Conservation (phyloP, 257 asterid genomes). For the Ophiorrhiza pumila region DNA sequence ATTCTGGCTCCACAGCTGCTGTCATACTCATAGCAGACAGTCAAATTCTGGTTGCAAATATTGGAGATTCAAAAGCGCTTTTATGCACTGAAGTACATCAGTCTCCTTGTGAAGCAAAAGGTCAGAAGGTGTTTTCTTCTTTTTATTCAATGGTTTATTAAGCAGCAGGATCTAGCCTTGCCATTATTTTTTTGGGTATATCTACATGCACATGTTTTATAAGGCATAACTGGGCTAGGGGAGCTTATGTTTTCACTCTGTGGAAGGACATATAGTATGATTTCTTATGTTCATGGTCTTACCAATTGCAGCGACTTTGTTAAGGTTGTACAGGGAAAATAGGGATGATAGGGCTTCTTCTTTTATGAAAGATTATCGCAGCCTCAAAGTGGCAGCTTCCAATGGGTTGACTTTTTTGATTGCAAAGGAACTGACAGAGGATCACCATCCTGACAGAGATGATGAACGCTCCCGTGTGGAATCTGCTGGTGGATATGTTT, state of each 20-base stretch:
- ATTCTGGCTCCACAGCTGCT: constrained; percentile 90
- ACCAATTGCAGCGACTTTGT: constrained; percentile 66
- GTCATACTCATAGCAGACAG: constrained; percentile 68
- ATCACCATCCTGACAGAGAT: constrained; percentile 95
- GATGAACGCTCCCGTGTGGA: constrained; percentile 85
- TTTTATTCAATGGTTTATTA: not conserved
- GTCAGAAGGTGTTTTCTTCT: constrained; percentile 34
- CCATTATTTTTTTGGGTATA: not conserved
- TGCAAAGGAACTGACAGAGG: constrained; percentile 85
- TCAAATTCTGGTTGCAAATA: constrained; percentile 85
- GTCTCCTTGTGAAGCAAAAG: constrained; percentile 83
- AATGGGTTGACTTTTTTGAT: constrained; percentile 61
- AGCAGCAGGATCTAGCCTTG: not conserved
- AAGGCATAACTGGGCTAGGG: not conserved
- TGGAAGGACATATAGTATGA: not conserved
- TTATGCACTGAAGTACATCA: constrained; percentile 84
- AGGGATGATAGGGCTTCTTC: constrained; percentile 45
- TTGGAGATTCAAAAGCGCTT: constrained; percentile 96
- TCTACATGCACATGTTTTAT: not conserved
- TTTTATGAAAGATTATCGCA: constrained; percentile 49
- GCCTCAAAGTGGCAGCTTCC: constrained; percentile 62
- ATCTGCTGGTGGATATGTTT: constrained; percentile 89
- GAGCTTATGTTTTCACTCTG: not conserved
- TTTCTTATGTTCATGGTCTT: constrained; percentile 23
- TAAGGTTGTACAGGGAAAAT: constrained; percentile 63